phyloP scores from a whole-genome alignment of 208 protist species.

The Trypanosoma melophagium region DNA sequence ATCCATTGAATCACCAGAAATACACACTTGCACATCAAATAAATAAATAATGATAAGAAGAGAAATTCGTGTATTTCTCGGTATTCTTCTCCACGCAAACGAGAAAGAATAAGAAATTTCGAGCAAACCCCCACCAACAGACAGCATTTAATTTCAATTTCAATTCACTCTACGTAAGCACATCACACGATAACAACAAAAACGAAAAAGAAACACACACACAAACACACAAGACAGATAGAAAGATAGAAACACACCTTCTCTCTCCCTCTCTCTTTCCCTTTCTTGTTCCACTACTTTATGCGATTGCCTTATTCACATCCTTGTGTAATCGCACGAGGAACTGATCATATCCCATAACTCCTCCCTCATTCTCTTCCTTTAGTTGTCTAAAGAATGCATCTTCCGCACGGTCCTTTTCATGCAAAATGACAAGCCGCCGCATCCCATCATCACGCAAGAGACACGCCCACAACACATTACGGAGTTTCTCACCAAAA shows the following conservation, averaged over 20 bases:
- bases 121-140: too few relatives aligned
- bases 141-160: too few relatives aligned
- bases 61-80: too few relatives aligned
- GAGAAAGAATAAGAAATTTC: too few relatives aligned
- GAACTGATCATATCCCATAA: constrained; percentile 68
- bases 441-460: constrained; percentile 75
- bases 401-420: constrained; percentile 74
- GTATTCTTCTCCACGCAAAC: too few relatives aligned
- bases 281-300: not conserved
- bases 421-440: constrained; percentile 76
- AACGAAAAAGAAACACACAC: too few relatives aligned
- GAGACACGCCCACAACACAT: constrained; percentile 69
- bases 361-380: constrained; percentile 52
- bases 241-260: not conserved
- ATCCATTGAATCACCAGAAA: too few relatives aligned
- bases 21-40: too few relatives aligned
- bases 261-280: not conserved
- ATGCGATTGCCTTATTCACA: constrained; percentile 49
- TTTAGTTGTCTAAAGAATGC: constrained; percentile 80
- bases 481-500: constrained; percentile 70
- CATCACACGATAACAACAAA: too few relatives aligned
- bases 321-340: constrained; percentile 65
- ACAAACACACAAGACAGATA: too few relatives aligned
- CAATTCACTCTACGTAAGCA: too few relatives aligned
- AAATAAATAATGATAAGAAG: too few relatives aligned